Base-by-base conservation (phyloP, 768 basidiomycete genomes). In the Boletus rufocinnamomeus region DNA sequence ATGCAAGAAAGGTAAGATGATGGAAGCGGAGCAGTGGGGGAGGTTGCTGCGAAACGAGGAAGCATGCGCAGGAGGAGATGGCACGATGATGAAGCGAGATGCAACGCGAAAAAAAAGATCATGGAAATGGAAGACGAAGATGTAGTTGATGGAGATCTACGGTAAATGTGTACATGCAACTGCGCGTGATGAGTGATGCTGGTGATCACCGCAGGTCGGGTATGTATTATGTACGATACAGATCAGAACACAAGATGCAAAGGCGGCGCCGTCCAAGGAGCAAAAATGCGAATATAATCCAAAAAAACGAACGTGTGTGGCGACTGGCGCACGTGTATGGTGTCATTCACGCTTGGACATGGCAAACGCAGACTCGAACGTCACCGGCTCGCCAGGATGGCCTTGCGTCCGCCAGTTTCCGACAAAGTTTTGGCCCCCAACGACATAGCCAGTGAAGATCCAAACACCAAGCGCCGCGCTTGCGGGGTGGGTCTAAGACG, bases 361-460 rank as follows among this genome's bases (percentile, higher is more conserved):
- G 44, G 80, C 77, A 63, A 89, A 88, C 8, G 88, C 78, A 32
- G 84, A 81, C 67, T 91, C 89, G 70, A 82, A 84, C 13, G 78
- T 77, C 0, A 80, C 57, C 67, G 75, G 53, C 67, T 69, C 40
- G 79, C 80, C 63, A 30, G 65, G 58, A 34, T 72, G 65, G 1
- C 46, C 0, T 2, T 76, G 74, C 47, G 71, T 71, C 32, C 89
- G 78, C 90, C 89, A 91, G 56, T 84, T 85, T 6, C 90, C 90
- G 17, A 88, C 87, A 59, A 91, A 82, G 56, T 81, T 88, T 57
- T 80, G 72, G 10, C 81, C 82, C 0, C 83, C 87, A 7, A 86
- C 80, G 48, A 92, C 61, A 67, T 90, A 91, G 6, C 90, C 90
- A 34, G 84, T 87, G 63, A 91, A 85, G 43, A 91, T 77, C 65